Percentiles rank a stretch among this genome's conserved stretches.
Conservation (phyloP, 345 rosid genomes). For the Microthlaspi erraticum region DNA sequence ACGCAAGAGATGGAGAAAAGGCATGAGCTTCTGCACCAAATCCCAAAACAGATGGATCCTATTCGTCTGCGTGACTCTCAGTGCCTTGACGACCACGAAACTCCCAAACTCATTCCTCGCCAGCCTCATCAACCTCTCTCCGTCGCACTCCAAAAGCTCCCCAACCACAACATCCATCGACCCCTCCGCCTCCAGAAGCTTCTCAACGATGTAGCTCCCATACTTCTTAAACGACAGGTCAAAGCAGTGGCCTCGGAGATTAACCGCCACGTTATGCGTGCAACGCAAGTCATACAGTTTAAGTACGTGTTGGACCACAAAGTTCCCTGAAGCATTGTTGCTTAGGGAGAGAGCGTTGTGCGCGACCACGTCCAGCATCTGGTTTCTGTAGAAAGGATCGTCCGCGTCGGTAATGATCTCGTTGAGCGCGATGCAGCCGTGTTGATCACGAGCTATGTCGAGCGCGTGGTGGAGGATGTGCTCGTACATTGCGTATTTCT, state of each 20-base stretch:
- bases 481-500: neutral
- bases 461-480: neutral
- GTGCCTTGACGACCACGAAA: too few relatives aligned
- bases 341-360: neutral
- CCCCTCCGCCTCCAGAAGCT: neutral
- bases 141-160: neutral
- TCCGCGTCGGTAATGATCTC: neutral
- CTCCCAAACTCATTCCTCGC: too few relatives aligned
- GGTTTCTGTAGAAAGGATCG: neutral
- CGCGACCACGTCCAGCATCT: neutral
- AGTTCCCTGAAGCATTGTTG: neutral
- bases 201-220: neutral
- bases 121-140: neutral
- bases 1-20: too few relatives aligned
- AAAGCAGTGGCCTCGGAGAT: neutral
- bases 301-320: neutral
- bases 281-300: neutral
- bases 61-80: too few relatives aligned
- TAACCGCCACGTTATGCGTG: neutral
- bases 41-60: too few relatives aligned
- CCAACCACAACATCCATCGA: neutral
- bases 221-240: neutral
- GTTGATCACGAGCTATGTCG: neutral
- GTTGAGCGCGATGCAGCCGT: neutral
- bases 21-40: too few relatives aligned